Base-by-base conservation (phyloP, 306 rosid species). In the Rosa chinensis region DNA sequence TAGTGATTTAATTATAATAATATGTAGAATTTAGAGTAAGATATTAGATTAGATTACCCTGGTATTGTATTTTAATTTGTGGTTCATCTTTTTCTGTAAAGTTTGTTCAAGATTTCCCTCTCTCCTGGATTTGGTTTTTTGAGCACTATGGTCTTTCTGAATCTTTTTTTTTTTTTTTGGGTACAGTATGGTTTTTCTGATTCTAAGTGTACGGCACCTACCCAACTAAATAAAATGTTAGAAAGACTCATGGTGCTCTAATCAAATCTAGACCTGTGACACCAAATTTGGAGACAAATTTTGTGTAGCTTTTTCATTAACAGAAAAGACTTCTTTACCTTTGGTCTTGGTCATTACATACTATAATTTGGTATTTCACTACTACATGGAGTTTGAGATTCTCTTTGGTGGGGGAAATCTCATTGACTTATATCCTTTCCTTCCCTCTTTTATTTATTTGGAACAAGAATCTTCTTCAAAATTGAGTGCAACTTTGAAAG, bases 131-230 rank as follows among this genome's bases (percentile, higher is more conserved):
- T 85, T 90, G 77, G 86, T 78, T 72, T 66, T 66, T 75, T 56
- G 43, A 85, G 73, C 84, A 83, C 86, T 73, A 76, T 77, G 67
- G 83, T 86, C 32, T 81, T 79, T 76, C 72, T 59, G 86, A 85
- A 85, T 88, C 89, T 53, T 28, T 28, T 28, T 28, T 28, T 28
- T 28, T 28, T 28, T 28, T 28, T 28, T 28, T 25, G 28, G n/a
- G 32, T 28, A 28, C 32, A 28, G 1, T 28, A 28, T 75, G 67
- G 83, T 86, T 44, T 81, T 79, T 76, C 72, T 59, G 86, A 85
- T 87, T 88, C 89, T 53, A n/a, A 82, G 11, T 49, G 93, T 89
- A 89, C 93, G 93, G 90, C 71, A 25, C 79, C 63, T 59, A 47
- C 55, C 16, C 71, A 78, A 73, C 69, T 76, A n/a, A 77, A 63